Conservation (phyloP, 768 basidiomycete species). For the Termitomyces sp. region DNA sequence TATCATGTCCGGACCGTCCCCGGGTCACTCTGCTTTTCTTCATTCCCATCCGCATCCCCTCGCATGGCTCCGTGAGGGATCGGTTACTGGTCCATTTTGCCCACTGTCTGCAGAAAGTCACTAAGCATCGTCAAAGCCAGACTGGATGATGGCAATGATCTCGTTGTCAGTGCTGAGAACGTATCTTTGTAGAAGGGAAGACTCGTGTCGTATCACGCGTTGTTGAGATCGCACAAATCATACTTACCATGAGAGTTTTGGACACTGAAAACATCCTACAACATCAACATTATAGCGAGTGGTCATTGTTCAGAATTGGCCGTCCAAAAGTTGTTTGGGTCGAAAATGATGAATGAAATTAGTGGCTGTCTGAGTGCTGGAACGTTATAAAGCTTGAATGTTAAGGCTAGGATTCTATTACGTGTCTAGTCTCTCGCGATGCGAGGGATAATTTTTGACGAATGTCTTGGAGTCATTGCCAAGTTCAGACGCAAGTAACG, state of each 20-base stretch:
- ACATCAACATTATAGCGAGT: background rate
- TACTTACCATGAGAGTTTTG: background rate
- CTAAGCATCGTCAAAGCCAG: too few species aligned
- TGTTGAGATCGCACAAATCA: background rate
- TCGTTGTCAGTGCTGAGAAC: background rate
- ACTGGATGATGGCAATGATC: too few species aligned
- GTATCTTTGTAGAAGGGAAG: background rate
- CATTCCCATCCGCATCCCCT: background rate
- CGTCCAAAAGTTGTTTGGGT: background rate
- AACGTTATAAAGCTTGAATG: background rate
- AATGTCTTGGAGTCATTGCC: too few species aligned
- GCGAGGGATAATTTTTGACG: background rate
- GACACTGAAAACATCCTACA: background rate
- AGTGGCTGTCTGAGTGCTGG: too few species aligned
- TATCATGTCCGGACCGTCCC: constrained; percentile 18
- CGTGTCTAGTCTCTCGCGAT: background rate
- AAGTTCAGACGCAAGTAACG: background rate
- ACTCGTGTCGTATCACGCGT: constrained; percentile 2
- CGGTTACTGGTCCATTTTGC: too few species aligned
- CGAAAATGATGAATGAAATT: background rate
- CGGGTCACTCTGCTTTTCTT: constrained; percentile 2
- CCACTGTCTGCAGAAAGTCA: background rate
- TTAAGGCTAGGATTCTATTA: background rate
- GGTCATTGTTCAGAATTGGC: background rate
- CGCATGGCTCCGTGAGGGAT: too few species aligned